Percentiles rank a stretch among this genome's conserved stretches.
These are phyloP conservation scores for Rhizopogon rudus DNA, from an alignment of 768 basidiomycete genomes.

Conservation along the genomic window DNA sequence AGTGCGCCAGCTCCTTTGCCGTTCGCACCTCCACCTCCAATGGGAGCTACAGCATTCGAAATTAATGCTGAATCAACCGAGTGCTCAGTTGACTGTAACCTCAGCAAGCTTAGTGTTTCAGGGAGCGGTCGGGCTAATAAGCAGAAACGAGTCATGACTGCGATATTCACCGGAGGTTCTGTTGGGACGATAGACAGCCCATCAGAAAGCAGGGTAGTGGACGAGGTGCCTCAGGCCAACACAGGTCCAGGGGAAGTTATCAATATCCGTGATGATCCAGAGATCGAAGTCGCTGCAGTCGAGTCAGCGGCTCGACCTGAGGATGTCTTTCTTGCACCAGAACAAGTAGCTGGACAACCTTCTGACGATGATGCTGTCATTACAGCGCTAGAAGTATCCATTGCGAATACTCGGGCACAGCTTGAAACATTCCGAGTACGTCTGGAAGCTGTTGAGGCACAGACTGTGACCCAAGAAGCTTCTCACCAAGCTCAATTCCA, in stretches of 20 bases:
- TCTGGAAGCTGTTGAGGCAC: conserved; percentile 21
- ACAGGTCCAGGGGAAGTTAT: not conserved
- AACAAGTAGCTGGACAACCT: not conserved
- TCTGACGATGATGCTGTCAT: conserved; percentile 6
- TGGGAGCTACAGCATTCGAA: not conserved
- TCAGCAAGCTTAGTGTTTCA: not conserved
- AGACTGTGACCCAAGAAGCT: conserved; percentile 14
- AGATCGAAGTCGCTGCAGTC: not conserved
- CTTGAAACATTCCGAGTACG: conserved; percentile 22
- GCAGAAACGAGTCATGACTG: conserved; percentile 22
- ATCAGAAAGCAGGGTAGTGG: not conserved
- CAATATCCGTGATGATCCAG: not conserved
- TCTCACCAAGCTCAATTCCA: not conserved
- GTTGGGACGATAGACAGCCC: not conserved
- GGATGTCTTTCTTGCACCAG: too few species aligned
- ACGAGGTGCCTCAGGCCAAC: not conserved
- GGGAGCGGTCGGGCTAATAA: conserved; percentile 1
- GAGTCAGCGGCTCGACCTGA: not conserved
- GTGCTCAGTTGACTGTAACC: not conserved
- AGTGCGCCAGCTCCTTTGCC: not conserved
- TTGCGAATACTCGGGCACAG: conserved; percentile 18
- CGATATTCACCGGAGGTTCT: conserved; percentile 21
- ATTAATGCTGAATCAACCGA: not conserved
- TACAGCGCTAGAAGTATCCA: conserved; percentile 18
- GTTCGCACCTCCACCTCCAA: not conserved